Base-by-base conservation (phyloP, 805 yeast genomes). In the Saccharomycopsis sp. region DNA sequence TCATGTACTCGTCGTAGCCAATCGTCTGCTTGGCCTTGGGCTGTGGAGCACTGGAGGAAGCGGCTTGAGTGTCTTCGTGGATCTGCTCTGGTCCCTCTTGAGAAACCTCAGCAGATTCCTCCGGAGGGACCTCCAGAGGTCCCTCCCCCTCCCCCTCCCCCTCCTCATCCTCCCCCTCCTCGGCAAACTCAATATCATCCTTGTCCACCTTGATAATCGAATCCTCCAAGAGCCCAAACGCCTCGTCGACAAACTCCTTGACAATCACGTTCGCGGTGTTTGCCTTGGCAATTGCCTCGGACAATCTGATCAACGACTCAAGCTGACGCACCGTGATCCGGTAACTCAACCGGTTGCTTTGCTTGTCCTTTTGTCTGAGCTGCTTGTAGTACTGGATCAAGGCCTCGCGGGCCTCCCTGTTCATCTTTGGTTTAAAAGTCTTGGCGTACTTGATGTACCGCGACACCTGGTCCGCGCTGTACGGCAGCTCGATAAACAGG, bases 211-310 rank as follows among this genome's bases (percentile, higher is more conserved):
- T 76, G 52, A 92, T 86, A 47, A 89, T 88, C 29, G 95, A 83
- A 61, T 86, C 94, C 57, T 92, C 76, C 52, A 92, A 67, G 48
- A 92, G 65, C 53, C 82, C 89, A 58, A 82, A 87, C 0, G 98
- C 98, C 57, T 92, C 97, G 2, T 88, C 81, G 34, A 89, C 97
- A 58, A 86, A 84, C 26, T 71, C 69, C 5, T 89, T 84, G 0
- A 89, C 77, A 40, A 87, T 80, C 48, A 77, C 87, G 49, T 84
- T 92, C 15, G 88, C 83, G 62, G 97, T 88, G 60, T 89, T 92
- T 20, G 97, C 96, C 50, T 95, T 72, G 1, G 98, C 97, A 61
- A 92, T 88, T 1, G 96, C 97, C 59, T 92, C 98, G 3, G 92
- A 78, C 45, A 92, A 69, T 56, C 98, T 74, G 50, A 92, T 80